Evolutionary conservation across 176 grass and related monocot species (phyloP).

Genomic region (Tuctoria greenei): DNA sequence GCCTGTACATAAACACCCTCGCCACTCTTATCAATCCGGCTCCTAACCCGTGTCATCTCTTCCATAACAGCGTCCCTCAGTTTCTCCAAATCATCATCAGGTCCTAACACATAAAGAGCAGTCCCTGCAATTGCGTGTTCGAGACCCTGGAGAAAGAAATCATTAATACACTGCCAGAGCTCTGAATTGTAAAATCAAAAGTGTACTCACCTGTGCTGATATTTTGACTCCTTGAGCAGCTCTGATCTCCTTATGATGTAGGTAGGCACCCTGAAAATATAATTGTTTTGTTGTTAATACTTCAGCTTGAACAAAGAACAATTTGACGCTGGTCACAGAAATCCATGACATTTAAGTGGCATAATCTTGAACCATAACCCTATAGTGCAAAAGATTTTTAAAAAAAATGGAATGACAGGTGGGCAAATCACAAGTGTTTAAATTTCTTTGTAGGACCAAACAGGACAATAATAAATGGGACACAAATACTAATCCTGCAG

Average conservation of each 20-base stretch:
- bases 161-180: slow-evolving; percentile 1
- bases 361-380: not conserved
- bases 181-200: slow-evolving; percentile 10
- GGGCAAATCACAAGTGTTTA: not conserved
- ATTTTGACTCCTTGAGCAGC: slow-evolving; percentile 95
- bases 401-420: not conserved
- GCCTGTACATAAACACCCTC: slow-evolving; percentile 96
- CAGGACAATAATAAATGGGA: not conserved
- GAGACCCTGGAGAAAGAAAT: slow-evolving; percentile 57
- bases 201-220: slow-evolving; percentile 71
- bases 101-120: slow-evolving; percentile 64
- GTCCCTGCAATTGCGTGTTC: slow-evolving; percentile 94
- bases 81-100: slow-evolving; percentile 66
- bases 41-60: slow-evolving; percentile 80
- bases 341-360: not conserved
- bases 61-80: slow-evolving; percentile 76
- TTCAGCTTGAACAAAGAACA: slow-evolving; percentile 30
- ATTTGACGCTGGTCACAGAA: not conserved
- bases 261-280: slow-evolving; percentile 65
- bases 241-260: slow-evolving; percentile 87
- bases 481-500: not conserved
- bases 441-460: not conserved
- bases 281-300: not conserved
- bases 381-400: not conserved
- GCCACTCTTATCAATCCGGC: slow-evolving; percentile 74